Base-by-base conservation (phyloP, 2,329 filamentous ascomycete species). In the Alternaria tenuissima region DNA sequence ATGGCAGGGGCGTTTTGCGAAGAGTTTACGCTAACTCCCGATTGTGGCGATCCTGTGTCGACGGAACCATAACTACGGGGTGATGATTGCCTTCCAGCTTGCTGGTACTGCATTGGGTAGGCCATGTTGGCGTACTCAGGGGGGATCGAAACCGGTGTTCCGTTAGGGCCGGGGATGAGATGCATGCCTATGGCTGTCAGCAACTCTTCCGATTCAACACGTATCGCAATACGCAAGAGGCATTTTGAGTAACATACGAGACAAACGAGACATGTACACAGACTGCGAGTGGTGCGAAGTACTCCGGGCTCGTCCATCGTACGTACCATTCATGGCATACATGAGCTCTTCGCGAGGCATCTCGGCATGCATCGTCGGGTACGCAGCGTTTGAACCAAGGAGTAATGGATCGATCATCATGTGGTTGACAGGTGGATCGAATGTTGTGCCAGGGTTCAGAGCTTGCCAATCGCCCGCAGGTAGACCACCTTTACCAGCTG, bases 371-470 rank as follows among this genome's bases (percentile, higher is more conserved):
- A 78, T 76, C 18, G 65, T 62, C 16, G 70, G 63, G 20, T 75
- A 72, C 7, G 68, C 59, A 42, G 72, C 71, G 8, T 69, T 70
- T 24, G 73, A 68, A n/a, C 73, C 73, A 16, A 78, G 62, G 26
- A 78, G 62, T 22, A 76, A 56, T 14, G 76, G 76, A 51, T 78
- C 76, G 36, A 78, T 77, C 74, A 77, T 76, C 67, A 77, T 76
- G 34, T 77, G 74, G 57, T 72, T 74, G 38, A 73, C 73, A 39
- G 72, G 75, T 16, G 71, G 65, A 28, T 73, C 64, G 48, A 74
- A 78, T 24, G 63, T 57, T 14, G 71, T 61, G 55, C 68, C 69
- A 47, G 72, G 59, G 18, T 72, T 67, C 42, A 77, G 57, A 18
- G 62, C 62, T 52, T 76, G 73, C 76, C 76, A 77, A 46, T 71